Base-by-base conservation (phyloP, 768 basidiomycete species). In the Pisolithus sp. region DNA sequence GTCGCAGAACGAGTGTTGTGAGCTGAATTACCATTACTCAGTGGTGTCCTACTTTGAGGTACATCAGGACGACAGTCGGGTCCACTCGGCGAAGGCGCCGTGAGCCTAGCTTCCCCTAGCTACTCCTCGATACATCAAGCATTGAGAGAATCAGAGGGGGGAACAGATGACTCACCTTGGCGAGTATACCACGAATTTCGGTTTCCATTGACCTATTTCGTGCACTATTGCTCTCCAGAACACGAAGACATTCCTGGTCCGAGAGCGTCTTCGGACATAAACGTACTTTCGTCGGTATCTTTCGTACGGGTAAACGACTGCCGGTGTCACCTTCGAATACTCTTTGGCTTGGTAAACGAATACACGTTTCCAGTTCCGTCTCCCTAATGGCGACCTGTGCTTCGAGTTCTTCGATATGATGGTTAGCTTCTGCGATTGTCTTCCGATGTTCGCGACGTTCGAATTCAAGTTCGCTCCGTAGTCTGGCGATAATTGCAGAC, bases 311-410 rank as follows among this genome's bases (percentile, higher is more conserved):
- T 1, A 24, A 26, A 21, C 37, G 54, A 2, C 23, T 23, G 7
- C 31, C 18, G 28, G 23, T 23, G 26, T 21, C 38, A 43, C 10
- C 43, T 44, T 44, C 56, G 15, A 13, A 13, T 34, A 15, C 21
- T 15, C 53, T 53, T 7, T 10, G 13, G 34, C 50, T 36, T 7
- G 50, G 45, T 4, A 49, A 57, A n/a, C 59, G 52, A 15, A 70
- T 53, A 50, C 62, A 68, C 3, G 59, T 58, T 56, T 79, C 78
- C 5, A 84, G 67, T 56, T 82, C 78, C 0, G 74, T 74, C 42
- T 84, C 82, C n/a, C 81, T 71, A 5, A 76, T 73, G 0, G 81
- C 78, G 5, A 85, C 61, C 61, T 76, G 75, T 0, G 81, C 80
- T 51, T 77, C 73, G 2, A 85, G 69, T 17, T 67, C 63, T 5